phyloP scores from a whole-genome alignment of 2,329 filamentous ascomycete species.

The Camillea tinctor region DNA sequence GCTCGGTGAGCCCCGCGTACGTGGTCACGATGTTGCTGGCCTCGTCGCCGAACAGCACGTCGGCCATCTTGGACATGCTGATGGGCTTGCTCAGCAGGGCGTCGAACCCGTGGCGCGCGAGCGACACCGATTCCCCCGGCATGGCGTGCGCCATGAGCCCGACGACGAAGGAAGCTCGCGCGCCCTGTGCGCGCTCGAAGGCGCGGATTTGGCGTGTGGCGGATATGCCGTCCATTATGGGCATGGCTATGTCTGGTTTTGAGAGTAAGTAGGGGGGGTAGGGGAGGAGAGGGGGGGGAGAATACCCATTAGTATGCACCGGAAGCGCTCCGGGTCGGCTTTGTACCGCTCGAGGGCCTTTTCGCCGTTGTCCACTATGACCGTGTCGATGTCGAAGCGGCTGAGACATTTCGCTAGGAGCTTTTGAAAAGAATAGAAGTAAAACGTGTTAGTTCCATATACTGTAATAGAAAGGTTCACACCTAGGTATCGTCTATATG shows the following conservation, averaged over 20 bases:
- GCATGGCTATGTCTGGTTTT: constrained; percentile 32
- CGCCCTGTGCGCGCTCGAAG: constrained; percentile 18
- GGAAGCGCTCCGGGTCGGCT: constrained; percentile 32
- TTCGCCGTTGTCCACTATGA: constrained; percentile 44
- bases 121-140: background rate
- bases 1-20: constrained; percentile 5
- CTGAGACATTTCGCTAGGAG: background rate
- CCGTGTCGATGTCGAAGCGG: background rate
- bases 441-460: too few relatives aligned
- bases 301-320: constrained; percentile 49
- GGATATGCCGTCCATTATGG: constrained; percentile 33
- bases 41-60: constrained; percentile 7
- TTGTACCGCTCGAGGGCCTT: constrained; percentile 47
- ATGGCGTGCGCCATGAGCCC: background rate
- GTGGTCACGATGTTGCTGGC: constrained; percentile 4
- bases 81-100: constrained; percentile 1
- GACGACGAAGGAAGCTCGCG: constrained; percentile 5
- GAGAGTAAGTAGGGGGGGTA: background rate
- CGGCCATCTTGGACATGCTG: background rate
- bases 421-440: background rate
- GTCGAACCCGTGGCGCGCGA: constrained; percentile 5
- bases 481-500: too few relatives aligned
- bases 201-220: constrained; percentile 28
- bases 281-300: background rate
- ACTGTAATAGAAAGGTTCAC: too few relatives aligned